Conservation (phyloP, 2,329 filamentous ascomycete genomes). For the Diaporthe citri region DNA sequence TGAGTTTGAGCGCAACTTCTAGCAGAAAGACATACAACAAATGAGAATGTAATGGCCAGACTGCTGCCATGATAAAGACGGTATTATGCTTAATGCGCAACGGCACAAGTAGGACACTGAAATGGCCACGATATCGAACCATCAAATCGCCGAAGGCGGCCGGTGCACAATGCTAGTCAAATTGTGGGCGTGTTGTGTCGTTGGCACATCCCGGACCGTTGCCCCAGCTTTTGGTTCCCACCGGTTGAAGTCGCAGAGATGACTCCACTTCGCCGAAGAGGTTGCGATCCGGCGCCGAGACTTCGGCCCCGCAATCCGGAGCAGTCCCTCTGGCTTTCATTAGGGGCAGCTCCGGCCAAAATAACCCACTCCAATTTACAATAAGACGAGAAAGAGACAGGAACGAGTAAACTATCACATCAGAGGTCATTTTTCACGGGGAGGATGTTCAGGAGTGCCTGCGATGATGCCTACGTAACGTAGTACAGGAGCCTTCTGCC, state of each 20-base stretch:
- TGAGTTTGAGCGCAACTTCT: background rate
- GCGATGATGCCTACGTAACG: background rate
- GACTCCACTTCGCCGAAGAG: background rate
- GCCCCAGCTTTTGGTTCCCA: background rate
- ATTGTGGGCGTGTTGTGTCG: background rate
- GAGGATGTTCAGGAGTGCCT: background rate
- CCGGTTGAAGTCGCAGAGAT: background rate
- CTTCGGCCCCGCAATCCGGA: background rate
- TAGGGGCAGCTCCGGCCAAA: no score
- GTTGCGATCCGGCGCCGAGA: background rate
- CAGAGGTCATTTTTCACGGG: background rate
- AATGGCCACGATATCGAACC: background rate
- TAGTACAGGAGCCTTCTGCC: background rate
- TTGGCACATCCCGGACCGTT: background rate
- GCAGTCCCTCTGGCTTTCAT: no score
- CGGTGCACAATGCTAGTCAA: background rate
- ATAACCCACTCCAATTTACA: background rate
- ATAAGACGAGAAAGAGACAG: accelerated
- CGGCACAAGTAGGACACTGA: background rate
- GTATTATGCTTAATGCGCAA: background rate
- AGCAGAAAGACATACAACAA: background rate
- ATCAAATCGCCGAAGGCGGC: background rate
- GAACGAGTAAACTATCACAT: background rate
- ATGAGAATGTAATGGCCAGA: background rate
- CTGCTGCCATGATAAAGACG: background rate